These are phyloP conservation scores for Leptodermis oblonga DNA, from an alignment of 257 asterid genomes.

Conservation along the genomic window DNA sequence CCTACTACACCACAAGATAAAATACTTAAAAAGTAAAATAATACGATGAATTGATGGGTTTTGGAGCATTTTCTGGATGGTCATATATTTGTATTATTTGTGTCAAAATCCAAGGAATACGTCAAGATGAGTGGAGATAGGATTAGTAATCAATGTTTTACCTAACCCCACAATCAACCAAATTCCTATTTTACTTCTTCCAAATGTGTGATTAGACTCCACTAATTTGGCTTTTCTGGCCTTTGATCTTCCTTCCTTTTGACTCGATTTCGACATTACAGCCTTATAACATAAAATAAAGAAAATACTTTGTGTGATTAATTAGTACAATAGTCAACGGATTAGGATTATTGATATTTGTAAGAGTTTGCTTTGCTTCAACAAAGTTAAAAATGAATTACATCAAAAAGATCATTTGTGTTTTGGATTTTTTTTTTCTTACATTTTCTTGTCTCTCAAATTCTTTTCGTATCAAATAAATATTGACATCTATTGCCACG, in stretches of 20 bases:
- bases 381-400: too few species aligned
- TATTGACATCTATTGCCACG: too few species aligned
- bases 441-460: too few species aligned
- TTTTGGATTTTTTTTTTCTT: too few species aligned
- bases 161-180: slow-evolving; percentile 34
- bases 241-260: not conserved
- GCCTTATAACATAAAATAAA: not conserved
- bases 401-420: too few species aligned
- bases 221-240: slow-evolving; percentile 10
- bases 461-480: too few species aligned
- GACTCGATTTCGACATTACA: slow-evolving; percentile 1
- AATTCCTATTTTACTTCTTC: slow-evolving; percentile 7
- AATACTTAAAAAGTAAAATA: too few species aligned
- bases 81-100: not conserved
- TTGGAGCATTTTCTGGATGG: not conserved
- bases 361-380: not conserved
- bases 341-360: not conserved
- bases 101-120: slow-evolving; percentile 15
- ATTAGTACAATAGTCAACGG: not conserved
- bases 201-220: slow-evolving; percentile 28
- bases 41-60: slow-evolving; percentile 1
- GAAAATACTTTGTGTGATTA: not conserved
- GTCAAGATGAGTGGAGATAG: too few species aligned
- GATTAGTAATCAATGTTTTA: slow-evolving; percentile 26
- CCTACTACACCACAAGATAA: too few species aligned